Conservation (phyloP, 1,139 yeast species). For the Hyphopichia fennica region DNA sequence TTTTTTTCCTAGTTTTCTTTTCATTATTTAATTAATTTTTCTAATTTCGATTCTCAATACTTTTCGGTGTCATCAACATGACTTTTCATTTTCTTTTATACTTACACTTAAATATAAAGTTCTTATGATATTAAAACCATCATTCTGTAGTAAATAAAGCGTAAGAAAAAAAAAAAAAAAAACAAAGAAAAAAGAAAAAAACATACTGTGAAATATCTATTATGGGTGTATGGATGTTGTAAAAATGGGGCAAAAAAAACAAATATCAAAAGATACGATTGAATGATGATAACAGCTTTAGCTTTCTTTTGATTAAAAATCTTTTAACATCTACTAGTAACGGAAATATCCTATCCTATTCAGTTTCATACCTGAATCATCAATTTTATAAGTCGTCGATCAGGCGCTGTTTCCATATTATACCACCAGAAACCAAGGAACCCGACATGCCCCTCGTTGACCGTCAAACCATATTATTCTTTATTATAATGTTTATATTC, state of each 20-base stretch:
- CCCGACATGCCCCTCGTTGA: constrained; percentile 26
- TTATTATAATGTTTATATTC: constrained; percentile 39
- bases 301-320: too few relatives aligned
- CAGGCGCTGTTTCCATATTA: neutral
- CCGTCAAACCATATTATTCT: constrained; percentile 37
- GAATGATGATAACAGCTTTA: too few relatives aligned
- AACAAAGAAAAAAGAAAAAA: too few relatives aligned
- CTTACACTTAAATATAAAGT: neutral
- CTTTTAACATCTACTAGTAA: too few relatives aligned
- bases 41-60: neutral
- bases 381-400: too few relatives aligned
- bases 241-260: neutral
- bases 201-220: too few relatives aligned
- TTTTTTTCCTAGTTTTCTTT: neutral
- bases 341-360: too few relatives aligned
- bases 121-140: neutral
- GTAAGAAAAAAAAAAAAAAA: neutral
- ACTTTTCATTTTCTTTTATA: neutral
- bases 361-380: too few relatives aligned
- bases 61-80: neutral
- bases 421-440: neutral
- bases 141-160: neutral
- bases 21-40: neutral
- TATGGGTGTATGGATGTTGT: too few relatives aligned
- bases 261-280: too few relatives aligned